Conservation (phyloP, 345 rosid species). For the Boechera stricta region DNA sequence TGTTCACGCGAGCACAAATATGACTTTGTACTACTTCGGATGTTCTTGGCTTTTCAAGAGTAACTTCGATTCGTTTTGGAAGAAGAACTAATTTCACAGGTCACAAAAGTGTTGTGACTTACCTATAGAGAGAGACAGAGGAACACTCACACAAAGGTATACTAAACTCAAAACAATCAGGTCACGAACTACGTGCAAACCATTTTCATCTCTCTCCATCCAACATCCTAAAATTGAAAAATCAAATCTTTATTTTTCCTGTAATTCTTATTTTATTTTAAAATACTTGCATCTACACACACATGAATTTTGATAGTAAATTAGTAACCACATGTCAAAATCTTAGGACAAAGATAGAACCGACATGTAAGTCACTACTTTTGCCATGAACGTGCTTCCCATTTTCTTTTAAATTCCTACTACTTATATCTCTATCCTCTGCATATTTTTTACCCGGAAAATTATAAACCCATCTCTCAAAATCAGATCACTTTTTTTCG, state of each 20-base stretch:
- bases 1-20: neutral
- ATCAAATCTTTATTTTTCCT: neutral
- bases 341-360: slow-evolving; percentile 29
- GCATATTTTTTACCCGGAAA: slow-evolving; percentile 27
- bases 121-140: neutral
- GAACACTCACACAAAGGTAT: neutral
- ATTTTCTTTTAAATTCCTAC: slow-evolving; percentile 13
- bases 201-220: slow-evolving; percentile 33
- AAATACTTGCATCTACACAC: neutral
- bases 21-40: neutral
- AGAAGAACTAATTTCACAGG: slow-evolving; percentile 15
- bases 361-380: slow-evolving; percentile 46
- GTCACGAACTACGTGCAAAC: slow-evolving; percentile 40
- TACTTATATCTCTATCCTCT: slow-evolving; percentile 33
- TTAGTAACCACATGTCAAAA: slow-evolving; percentile 30
- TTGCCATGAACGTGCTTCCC: slow-evolving; percentile 43
- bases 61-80: neutral
- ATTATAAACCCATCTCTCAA: slow-evolving; percentile 17
- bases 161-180: neutral
- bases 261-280: neutral
- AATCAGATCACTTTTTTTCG: neutral
- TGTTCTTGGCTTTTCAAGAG: neutral
- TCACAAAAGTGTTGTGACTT: neutral
- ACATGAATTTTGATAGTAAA: slow-evolving; percentile 22
- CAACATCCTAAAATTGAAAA: slow-evolving; percentile 21